These are phyloP conservation scores for Schizophyllum amplum DNA, from an alignment of 1,284 basidiomycete genomes.

Conservation along the genomic window DNA sequence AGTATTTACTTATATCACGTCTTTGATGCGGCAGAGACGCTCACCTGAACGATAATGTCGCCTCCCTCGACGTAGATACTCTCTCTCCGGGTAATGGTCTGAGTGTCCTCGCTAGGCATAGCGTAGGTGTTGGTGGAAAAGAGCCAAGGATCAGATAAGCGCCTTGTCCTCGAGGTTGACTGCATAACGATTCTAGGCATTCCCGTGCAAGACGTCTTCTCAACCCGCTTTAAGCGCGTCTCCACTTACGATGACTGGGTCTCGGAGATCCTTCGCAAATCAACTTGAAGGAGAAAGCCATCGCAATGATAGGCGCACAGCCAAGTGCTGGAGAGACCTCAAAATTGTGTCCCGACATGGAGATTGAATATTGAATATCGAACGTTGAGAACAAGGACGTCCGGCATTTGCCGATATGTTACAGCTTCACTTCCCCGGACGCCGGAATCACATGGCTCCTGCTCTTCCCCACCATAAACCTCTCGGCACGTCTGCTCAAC, in stretches of 20 bases:
- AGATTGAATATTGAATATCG: too few relatives aligned
- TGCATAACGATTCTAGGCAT: too few relatives aligned
- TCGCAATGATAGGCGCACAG: too few relatives aligned
- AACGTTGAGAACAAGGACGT: neutral
- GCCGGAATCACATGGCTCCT: neutral
- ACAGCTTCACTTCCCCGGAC: neutral
- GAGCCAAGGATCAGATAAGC: neutral
- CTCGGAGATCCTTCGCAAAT: neutral
- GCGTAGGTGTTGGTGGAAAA: neutral
- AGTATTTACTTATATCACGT: neutral
- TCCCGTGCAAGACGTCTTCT: too few relatives aligned
- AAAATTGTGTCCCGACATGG: too few relatives aligned
- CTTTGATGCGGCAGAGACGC: too few relatives aligned
- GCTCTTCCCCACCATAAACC: neutral
- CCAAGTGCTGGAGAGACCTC: too few relatives aligned
- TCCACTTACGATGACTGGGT: neutral
- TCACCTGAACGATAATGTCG: neutral
- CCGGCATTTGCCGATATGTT: neutral
- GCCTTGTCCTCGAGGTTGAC: too few relatives aligned
- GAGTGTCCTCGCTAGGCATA: neutral
- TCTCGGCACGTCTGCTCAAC: neutral
- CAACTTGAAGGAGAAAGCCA: too few relatives aligned
- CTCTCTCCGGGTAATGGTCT: neutral
- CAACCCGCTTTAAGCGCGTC: neutral
- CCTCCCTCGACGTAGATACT: neutral